Percentiles rank a stretch among this genome's conserved stretches.
Evolutionary conservation across 2,329 filamentous ascomycete genomes (phyloP).

Genomic region (Hypocrella siamensis): DNA sequence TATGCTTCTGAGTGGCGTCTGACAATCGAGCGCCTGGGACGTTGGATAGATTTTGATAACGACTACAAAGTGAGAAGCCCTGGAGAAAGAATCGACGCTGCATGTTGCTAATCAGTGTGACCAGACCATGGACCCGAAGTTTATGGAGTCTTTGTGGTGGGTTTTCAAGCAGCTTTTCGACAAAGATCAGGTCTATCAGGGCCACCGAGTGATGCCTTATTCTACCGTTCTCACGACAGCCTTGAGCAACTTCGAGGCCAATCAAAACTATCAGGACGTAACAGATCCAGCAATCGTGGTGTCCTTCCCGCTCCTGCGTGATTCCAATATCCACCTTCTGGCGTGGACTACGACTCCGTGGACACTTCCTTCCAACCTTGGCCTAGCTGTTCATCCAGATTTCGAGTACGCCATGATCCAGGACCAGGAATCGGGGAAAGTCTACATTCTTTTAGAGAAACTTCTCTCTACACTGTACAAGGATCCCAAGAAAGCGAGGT

Average conservation of each 20-base stretch:
- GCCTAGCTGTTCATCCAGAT: conserved; percentile 61
- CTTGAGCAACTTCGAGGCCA: conserved; percentile 83
- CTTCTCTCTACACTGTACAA: conserved; percentile 65
- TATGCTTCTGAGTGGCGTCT: conserved; percentile 76
- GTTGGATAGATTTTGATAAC: conserved; percentile 97
- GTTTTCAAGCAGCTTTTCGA: conserved; percentile 88
- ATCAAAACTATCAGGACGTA: conserved; percentile 88
- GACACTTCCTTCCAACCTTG: conserved; percentile 72
- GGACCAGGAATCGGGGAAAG: conserved; percentile 67
- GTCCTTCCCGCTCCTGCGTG: conserved; percentile 67
- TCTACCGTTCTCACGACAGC: conserved; percentile 82
- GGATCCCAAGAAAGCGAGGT: conserved; percentile 63
- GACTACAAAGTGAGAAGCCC: conserved; percentile 61
- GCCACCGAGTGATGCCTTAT: conserved; percentile 87
- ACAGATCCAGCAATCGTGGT: conserved; percentile 84
- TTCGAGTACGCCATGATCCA: conserved; percentile 80
- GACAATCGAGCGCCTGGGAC: conserved; percentile 75
- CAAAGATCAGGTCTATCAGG: conserved; percentile 79
- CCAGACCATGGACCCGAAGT: conserved; percentile 80
- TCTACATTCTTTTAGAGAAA: conserved; percentile 74
- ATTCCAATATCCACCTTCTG: conserved; percentile 59
- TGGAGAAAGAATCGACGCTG: neutral
- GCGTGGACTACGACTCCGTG: conserved; percentile 84
- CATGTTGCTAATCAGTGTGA: neutral
- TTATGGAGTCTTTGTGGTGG: conserved; percentile 97